Evolutionary conservation across 148 eudicot genomes (phyloP), one percentile per base, ranked within the genome.

Genomic region (Tetragonia tetragonoides): DNA sequence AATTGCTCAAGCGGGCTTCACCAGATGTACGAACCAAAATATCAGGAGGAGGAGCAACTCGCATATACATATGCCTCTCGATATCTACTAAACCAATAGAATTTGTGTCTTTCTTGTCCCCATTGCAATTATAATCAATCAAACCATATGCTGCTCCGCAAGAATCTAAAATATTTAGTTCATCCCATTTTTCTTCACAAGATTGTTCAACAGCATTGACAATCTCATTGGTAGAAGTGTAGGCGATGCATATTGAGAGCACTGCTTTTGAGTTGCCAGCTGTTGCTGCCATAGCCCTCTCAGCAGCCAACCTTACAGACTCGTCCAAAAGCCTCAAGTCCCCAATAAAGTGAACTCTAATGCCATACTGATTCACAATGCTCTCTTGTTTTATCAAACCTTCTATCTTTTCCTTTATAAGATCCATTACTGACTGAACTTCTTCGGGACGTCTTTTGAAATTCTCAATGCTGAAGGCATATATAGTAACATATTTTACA

Each of bases 391-490:
- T 67, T 41, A 82, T 53, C 66, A 86, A 78, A 66, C 81, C 81
- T 70, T 91, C 89, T 63, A 89, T 89, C 76, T 91, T 89, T 54
- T 91, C 92, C 83, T 71, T 75, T 77, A 91, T 83, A 66, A 91
- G 86, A 20, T 88, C 88, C 96, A 91, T 91, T 16, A 88, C 57
- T 47, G 79, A 81, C 28, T 89, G 79, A 24, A 89, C 93, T 82
- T 90, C 92, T 76, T 90, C 90, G 0, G 90, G 92, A 10, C 85
- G 68, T 75, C 95, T 74, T 83, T 85, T 89, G 68, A 89, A 91
- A 76, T 91, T 89, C 57, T 91, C 95, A 6, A 91, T 91, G 85
- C 95, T 89, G 70, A 91, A 89, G 64, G 95, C 90, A 57, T 91
- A 89, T 37, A 87, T 68, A 10, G 92, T 91, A 18, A 91, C 80